phyloP scores from a whole-genome alignment of 352 stramenopile species.

The Globisporangium ultimum region DNA sequence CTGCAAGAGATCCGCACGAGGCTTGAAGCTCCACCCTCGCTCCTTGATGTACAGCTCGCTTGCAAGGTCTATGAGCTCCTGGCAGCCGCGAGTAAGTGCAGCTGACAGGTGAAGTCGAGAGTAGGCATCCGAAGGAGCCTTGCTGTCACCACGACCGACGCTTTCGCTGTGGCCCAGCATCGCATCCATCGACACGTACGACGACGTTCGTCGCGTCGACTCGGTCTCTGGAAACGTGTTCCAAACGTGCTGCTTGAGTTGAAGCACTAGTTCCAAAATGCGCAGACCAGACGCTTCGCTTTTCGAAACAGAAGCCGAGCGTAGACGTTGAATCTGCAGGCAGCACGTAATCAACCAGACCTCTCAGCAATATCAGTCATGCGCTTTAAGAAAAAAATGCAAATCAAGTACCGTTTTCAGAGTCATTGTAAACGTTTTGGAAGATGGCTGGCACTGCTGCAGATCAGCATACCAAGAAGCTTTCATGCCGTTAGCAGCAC shows the following conservation, averaged over 20 bases:
- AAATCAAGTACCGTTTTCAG: neutral
- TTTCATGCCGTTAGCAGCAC: neutral
- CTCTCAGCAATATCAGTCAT: too few relatives aligned
- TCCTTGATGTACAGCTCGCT: conserved; percentile 33
- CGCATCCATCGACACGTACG: conserved; percentile 38
- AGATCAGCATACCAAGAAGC: neutral
- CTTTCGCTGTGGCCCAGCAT: conserved; percentile 30
- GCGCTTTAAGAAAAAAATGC: too few relatives aligned
- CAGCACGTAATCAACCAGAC: neutral
- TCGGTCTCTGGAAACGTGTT: conserved; percentile 25
- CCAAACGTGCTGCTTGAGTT: conserved; percentile 29
- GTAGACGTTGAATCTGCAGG: conserved; percentile 30
- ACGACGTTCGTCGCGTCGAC: conserved; percentile 5
- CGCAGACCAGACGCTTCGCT: conserved; percentile 6
- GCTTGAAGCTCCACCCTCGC: conserved; percentile 23
- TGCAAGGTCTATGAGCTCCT: conserved; percentile 27
- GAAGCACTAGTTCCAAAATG: conserved; percentile 27
- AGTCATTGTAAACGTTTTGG: neutral
- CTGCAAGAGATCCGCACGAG: conserved; percentile 40
- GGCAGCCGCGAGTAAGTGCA: conserved; percentile 22
- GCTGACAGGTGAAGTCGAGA: conserved; percentile 17
- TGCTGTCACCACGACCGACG: conserved; percentile 13
- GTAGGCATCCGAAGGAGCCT: conserved; percentile 14
- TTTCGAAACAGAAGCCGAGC: conserved; percentile 10
- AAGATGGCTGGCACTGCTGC: neutral